Evolutionary conservation across 1,284 basidiomycete genomes (phyloP).

Genomic region (Coniferiporia sulphurascens): DNA sequence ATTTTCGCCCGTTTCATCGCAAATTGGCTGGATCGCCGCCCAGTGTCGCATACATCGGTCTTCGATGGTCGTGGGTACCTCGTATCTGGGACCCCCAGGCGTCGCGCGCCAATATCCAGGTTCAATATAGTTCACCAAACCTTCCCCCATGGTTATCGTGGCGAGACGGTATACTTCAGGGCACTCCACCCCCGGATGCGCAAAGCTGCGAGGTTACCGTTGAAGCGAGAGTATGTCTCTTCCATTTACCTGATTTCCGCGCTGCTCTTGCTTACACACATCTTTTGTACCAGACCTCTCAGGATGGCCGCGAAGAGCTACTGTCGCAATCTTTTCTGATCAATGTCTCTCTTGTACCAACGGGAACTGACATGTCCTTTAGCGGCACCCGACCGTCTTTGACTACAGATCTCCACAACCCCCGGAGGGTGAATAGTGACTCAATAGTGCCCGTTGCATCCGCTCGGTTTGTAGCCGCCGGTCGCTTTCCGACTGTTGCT

Average conservation of each 20-base stretch:
- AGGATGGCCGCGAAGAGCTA: constrained; percentile 68
- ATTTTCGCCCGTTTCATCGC: constrained; percentile 88
- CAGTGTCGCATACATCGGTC: constrained; percentile 75
- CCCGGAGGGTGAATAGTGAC: constrained; percentile 60
- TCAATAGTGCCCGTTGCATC: constrained; percentile 37
- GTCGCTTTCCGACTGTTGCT: constrained; percentile 20
- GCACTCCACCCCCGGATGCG: constrained; percentile 66
- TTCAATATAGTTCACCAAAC: constrained; percentile 74
- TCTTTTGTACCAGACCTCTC: constrained; percentile 45
- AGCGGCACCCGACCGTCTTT: constrained; percentile 56
- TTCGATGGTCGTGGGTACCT: constrained; percentile 90
- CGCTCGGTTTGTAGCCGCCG: constrained; percentile 28
- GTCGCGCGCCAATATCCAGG: constrained; percentile 72
- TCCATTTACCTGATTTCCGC: constrained; percentile 6
- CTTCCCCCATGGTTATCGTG: constrained; percentile 86
- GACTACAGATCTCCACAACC: constrained; percentile 40
- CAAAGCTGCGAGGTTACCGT: constrained; percentile 68
- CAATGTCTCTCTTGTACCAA: constrained; percentile 65
- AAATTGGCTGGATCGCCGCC: constrained; percentile 81
- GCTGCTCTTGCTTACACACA: background rate
- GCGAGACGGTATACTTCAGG: constrained; percentile 76
- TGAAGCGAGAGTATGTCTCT: constrained; percentile 55
- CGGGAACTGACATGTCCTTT: constrained; percentile 52
- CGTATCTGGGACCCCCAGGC: constrained; percentile 97
- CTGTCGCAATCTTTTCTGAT: constrained; percentile 64